phyloP scores from a whole-genome alignment of 2,329 filamentous ascomycete genomes.

The Penicillium hesseltinei region DNA sequence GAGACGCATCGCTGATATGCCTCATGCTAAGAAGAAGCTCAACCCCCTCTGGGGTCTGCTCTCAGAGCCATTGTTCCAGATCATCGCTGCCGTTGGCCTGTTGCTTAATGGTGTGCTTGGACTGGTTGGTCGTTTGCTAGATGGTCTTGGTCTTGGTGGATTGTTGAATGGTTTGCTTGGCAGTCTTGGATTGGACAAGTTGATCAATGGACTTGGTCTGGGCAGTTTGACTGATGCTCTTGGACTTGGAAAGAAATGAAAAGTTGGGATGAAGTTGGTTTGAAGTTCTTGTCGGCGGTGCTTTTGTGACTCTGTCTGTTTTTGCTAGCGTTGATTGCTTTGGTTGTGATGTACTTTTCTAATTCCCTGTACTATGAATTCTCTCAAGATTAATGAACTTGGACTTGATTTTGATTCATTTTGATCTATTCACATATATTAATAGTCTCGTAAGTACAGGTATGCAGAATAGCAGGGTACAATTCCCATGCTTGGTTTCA shows the following conservation, averaged over 20 bases:
- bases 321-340: neutral
- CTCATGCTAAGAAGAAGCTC: conserved; percentile 89
- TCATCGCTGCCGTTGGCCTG: conserved; percentile 82
- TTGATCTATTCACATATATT: conserved; percentile 13
- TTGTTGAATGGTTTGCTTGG: conserved; percentile 75
- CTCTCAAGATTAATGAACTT: neutral
- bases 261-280: neutral
- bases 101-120: conserved; percentile 79
- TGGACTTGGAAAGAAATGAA: conserved; percentile 52
- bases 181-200: conserved; percentile 63
- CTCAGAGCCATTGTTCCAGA: conserved; percentile 82
- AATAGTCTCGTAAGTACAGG: conserved; percentile 9
- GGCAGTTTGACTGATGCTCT: conserved; percentile 43
- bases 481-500: conserved; percentile 5
- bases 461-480: neutral
- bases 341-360: neutral
- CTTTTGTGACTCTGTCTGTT: neutral
- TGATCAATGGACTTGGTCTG: conserved; percentile 54
- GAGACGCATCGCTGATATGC: conserved; percentile 86
- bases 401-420: neutral
- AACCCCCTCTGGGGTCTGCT: conserved; percentile 81
- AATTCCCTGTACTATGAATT: neutral
- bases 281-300: neutral
- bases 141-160: conserved; percentile 77
- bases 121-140: conserved; percentile 76